Evolutionary conservation across 2,329 filamentous ascomycete genomes (phyloP).

Genomic region (Scedosporium dehoogii): DNA sequence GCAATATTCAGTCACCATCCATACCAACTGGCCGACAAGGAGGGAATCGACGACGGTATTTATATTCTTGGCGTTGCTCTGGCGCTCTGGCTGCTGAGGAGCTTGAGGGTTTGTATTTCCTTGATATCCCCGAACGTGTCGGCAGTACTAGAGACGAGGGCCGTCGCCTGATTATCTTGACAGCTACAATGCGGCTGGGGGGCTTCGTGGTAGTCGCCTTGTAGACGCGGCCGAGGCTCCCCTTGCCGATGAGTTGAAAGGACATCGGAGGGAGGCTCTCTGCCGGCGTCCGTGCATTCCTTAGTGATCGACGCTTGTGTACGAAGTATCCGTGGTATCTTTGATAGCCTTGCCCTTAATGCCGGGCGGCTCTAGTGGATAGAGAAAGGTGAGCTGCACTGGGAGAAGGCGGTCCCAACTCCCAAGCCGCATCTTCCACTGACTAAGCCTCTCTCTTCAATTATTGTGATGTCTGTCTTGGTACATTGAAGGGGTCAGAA

Average conservation of each 20-base stretch:
- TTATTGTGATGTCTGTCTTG: too few species aligned
- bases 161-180: conserved; percentile 75
- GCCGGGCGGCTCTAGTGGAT: too few species aligned
- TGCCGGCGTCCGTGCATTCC: neutral
- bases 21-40: conserved; percentile 68
- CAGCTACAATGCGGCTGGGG: conserved; percentile 50
- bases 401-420: too few species aligned
- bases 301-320: neutral
- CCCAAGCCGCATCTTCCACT: too few species aligned
- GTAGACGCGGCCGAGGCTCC: conserved; percentile 65
- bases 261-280: conserved; percentile 32
- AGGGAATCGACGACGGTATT: conserved; percentile 74
- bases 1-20: conserved; percentile 83
- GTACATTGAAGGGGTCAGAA: too few species aligned
- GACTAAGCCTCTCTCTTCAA: too few species aligned
- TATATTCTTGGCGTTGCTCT: conserved; percentile 69
- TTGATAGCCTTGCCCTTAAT: conserved; percentile 1
- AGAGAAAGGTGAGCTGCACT: too few species aligned
- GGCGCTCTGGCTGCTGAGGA: too few species aligned
- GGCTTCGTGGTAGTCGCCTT: conserved; percentile 37
- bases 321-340: neutral
- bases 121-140: conserved; percentile 63
- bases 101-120: conserved; percentile 58
- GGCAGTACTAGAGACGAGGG: conserved; percentile 50
- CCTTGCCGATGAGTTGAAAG: conserved; percentile 67